A percentile compares a stretch with the other conserved stretches of the same genome.
These are phyloP conservation scores for Solanum medicagineum DNA, from an alignment of 257 asterid genomes.

Conservation along the genomic window DNA sequence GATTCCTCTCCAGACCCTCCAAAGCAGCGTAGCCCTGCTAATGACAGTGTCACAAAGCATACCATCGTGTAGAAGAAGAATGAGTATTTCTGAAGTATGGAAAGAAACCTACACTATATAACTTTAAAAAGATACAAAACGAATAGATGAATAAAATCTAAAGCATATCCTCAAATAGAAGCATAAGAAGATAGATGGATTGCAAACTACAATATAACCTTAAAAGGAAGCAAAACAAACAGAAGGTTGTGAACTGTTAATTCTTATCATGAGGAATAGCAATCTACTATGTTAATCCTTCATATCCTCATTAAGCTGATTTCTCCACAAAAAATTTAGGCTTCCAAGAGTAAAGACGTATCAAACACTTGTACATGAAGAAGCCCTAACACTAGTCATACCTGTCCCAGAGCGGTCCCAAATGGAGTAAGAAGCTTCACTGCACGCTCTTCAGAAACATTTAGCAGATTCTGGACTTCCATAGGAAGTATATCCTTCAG, in stretches of 20 bases:
- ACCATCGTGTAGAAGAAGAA: background rate
- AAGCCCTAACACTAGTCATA: background rate
- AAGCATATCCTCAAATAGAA: background rate
- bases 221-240: background rate
- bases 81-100: background rate
- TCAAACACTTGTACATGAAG: background rate
- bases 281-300: background rate
- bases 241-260: background rate
- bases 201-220: background rate
- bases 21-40: constrained; percentile 46
- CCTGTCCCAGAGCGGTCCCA: constrained; percentile 58
- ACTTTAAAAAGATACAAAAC: background rate
- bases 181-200: background rate
- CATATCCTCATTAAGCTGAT: background rate
- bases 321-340: background rate
- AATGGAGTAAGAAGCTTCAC: constrained; percentile 29
- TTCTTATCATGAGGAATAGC: background rate
- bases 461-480: constrained; percentile 42
- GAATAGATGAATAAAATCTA: background rate
- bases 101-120: background rate
- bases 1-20: constrained; percentile 48
- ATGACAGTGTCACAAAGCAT: background rate
- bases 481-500: constrained; percentile 61
- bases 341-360: background rate
- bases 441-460: constrained; percentile 36